Evolutionary conservation across 768 basidiomycete genomes (phyloP).

Genomic region (Mycena rosella): DNA sequence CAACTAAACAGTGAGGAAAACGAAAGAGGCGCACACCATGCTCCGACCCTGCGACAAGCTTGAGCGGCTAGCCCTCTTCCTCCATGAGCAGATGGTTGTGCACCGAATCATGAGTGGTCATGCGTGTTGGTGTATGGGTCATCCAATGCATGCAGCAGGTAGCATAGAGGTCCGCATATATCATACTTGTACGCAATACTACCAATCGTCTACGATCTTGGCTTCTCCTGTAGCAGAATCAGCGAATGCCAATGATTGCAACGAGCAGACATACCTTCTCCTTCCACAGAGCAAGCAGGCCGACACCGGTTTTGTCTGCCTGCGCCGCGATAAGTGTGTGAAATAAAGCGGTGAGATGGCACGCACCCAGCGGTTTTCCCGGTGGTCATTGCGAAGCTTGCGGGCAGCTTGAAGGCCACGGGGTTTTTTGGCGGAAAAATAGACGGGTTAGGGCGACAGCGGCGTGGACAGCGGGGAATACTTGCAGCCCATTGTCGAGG

Average conservation of each 20-base stretch:
- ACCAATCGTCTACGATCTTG: slow-evolving; percentile 63
- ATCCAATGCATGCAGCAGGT: slow-evolving; percentile 34
- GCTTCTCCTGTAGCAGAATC: slow-evolving; percentile 72
- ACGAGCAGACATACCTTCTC: slow-evolving; percentile 84
- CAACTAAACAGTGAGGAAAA: too few relatives aligned
- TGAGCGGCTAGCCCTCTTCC: too few relatives aligned
- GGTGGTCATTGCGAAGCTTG: slow-evolving; percentile 94
- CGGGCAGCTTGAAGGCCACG: slow-evolving; percentile 99
- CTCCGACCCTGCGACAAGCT: too few relatives aligned
- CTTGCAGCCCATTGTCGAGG: slow-evolving; percentile 78
- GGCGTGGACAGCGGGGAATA: slow-evolving; percentile 42
- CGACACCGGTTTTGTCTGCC: slow-evolving; percentile 99
- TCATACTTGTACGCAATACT: slow-evolving; percentile 26
- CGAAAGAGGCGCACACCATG: too few relatives aligned
- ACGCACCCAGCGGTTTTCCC: slow-evolving; percentile 97
- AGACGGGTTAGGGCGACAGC: slow-evolving; percentile 29
- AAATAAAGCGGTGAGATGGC: slow-evolving; percentile 13
- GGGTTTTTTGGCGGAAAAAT: slow-evolving; percentile 92
- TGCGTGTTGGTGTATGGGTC: too few relatives aligned
- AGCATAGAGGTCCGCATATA: slow-evolving; percentile 24
- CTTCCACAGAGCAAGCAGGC: slow-evolving; percentile 97
- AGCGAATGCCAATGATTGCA: neutral
- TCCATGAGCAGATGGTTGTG: too few relatives aligned
- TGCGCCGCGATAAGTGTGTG: slow-evolving; percentile 46
- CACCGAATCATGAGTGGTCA: too few relatives aligned